phyloP scores from a whole-genome alignment of 805 yeast genomes.

The Saccharomycodes ludwigii region DNA sequence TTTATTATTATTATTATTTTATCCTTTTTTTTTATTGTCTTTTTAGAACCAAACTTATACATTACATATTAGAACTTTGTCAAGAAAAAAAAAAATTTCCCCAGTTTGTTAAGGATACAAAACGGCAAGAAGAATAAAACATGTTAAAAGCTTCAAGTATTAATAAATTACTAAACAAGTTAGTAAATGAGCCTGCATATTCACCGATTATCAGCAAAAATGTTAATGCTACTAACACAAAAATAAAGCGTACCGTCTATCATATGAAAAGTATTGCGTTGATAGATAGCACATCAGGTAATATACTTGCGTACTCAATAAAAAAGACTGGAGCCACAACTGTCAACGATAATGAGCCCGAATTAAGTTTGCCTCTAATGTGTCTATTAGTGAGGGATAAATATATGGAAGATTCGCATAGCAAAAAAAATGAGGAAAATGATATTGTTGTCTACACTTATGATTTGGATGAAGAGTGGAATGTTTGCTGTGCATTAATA shows the following conservation, averaged over 20 bases:
- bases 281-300: background rate
- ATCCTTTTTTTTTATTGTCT: too few species aligned
- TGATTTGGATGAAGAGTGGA: too few species aligned
- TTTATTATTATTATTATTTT: too few species aligned
- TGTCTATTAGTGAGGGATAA: slow-evolving; percentile 1
- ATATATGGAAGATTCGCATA: too few species aligned
- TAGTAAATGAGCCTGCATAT: background rate
- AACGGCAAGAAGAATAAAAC: background rate
- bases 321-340: too few species aligned
- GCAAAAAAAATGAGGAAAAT: too few species aligned
- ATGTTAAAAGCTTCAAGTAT: slow-evolving; percentile 1
- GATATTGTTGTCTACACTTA: too few species aligned
- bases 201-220: background rate
- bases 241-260: background rate
- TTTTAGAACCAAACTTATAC: background rate
- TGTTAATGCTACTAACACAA: background rate
- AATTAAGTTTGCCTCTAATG: background rate
- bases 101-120: background rate
- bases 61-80: background rate
- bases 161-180: background rate
- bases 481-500: too few species aligned
- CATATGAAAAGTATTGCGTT: background rate
- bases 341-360: slow-evolving; percentile 1
- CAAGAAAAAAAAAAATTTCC: background rate
- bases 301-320: background rate